Percentiles rank a stretch among this genome's conserved stretches.
phyloP scores from a whole-genome alignment of 352 stramenopile species.

The Phytopythium mirpurense region DNA sequence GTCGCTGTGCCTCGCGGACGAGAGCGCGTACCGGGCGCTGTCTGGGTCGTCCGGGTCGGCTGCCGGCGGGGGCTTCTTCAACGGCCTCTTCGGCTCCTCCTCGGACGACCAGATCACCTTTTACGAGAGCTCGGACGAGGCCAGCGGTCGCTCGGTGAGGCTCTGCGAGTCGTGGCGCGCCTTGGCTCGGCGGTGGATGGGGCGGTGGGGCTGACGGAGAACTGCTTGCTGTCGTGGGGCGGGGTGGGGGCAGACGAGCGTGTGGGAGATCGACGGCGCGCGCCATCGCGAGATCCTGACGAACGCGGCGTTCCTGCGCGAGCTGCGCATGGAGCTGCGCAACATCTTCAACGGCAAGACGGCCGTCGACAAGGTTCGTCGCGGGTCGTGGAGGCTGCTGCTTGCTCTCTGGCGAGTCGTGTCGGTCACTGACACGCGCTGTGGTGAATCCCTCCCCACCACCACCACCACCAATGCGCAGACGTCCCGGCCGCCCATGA shows the following conservation, averaged over 20 bases:
- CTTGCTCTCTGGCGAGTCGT: no score
- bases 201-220: background rate
- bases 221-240: background rate
- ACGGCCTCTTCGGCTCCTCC: constrained; percentile 50
- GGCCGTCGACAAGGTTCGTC: constrained; percentile 46
- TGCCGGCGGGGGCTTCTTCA: constrained; percentile 36
- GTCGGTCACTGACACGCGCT: no score
- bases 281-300: constrained; percentile 71
- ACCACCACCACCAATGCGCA: no score
- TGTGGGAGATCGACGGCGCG: constrained; percentile 78
- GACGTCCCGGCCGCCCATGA: constrained; percentile 54
- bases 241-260: constrained; percentile 45
- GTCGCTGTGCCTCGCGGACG: constrained; percentile 27
- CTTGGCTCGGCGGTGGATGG: no score
- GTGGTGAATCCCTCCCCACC: no score
- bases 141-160: constrained; percentile 31
- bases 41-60: constrained; percentile 5
- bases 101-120: constrained; percentile 65
- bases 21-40: background rate
- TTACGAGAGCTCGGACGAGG: constrained; percentile 47
- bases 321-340: constrained; percentile 64
- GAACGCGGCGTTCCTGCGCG: constrained; percentile 62
- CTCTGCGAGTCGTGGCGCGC: background rate
- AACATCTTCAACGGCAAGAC: constrained; percentile 55
- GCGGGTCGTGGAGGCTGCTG: background rate